Conservation (phyloP, 768 basidiomycete genomes). For the Auriscalpium vulgare region DNA sequence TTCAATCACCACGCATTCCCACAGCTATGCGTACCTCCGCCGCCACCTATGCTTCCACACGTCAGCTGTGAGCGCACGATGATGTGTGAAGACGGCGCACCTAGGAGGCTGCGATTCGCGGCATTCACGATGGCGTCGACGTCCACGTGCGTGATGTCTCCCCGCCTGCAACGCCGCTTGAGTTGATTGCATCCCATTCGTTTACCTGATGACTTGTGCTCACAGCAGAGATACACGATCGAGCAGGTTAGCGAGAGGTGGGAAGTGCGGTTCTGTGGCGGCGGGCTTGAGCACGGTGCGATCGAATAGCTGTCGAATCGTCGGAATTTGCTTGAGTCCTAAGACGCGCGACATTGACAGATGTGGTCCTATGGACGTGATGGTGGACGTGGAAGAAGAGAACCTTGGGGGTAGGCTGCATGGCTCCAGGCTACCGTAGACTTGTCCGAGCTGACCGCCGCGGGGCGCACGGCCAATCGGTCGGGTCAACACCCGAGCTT, state of each 20-base stretch:
- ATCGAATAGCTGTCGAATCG: slow-evolving; percentile 48
- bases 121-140: slow-evolving; percentile 79
- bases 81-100: slow-evolving; percentile 27
- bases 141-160: slow-evolving; percentile 67
- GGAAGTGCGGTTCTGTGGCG: slow-evolving; percentile 27
- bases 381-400: no score
- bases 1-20: neutral
- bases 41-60: slow-evolving; percentile 45
- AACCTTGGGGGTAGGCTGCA: no score
- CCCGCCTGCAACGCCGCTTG: slow-evolving; percentile 42
- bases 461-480: no score
- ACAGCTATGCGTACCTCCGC: slow-evolving; percentile 47
- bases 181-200: neutral
- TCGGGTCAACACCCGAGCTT: no score
- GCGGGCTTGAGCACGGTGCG: slow-evolving; percentile 29
- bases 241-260: slow-evolving; percentile 32
- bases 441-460: no score
- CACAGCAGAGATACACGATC: slow-evolving; percentile 64
- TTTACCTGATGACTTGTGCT: slow-evolving; percentile 21
- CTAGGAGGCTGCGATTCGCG: slow-evolving; percentile 64
- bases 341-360: slow-evolving; percentile 11
- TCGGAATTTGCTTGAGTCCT: slow-evolving; percentile 41
- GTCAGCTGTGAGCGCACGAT: neutral
- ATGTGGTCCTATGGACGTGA: neutral
- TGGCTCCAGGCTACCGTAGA: no score